Evolutionary conservation across 768 basidiomycete species (phyloP).

Genomic region (Albatrellus ellisii): DNA sequence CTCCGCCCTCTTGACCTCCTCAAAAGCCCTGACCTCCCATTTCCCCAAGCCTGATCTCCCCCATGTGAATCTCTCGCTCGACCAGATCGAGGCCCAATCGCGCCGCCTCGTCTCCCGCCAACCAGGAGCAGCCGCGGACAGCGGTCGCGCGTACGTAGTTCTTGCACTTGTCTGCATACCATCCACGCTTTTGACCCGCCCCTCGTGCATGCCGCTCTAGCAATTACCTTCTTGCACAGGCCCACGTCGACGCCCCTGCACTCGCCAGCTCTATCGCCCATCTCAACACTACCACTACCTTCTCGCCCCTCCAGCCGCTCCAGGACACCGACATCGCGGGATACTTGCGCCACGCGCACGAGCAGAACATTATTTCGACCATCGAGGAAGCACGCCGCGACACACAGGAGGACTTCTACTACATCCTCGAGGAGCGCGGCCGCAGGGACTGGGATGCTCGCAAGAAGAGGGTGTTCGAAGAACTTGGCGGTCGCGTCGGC

Average conservation of each 20-base stretch:
- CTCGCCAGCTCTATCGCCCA: conserved; percentile 74
- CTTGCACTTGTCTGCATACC: neutral
- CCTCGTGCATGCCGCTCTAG: conserved; percentile 24
- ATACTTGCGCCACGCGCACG: conserved; percentile 90
- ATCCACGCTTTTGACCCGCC: neutral
- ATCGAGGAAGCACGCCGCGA: conserved; percentile 83
- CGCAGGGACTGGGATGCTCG: conserved; percentile 81
- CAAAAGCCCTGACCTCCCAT: conserved; percentile 65
- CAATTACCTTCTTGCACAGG: conserved; percentile 87
- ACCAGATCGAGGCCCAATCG: conserved; percentile 92
- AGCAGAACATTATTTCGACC: conserved; percentile 87
- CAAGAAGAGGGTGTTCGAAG: conserved; percentile 83
- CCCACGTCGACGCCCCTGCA: conserved; percentile 86
- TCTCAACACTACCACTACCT: conserved; percentile 70
- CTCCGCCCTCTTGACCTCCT: conserved; percentile 60
- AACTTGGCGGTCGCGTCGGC: conserved; percentile 58
- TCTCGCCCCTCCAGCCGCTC: conserved; percentile 83
- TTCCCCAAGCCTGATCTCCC: conserved; percentile 74
- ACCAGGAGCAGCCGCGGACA: conserved; percentile 46
- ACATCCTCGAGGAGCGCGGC: conserved; percentile 60
- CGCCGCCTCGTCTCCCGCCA: conserved; percentile 70
- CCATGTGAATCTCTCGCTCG: conserved; percentile 77
- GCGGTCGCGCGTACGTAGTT: conserved; percentile 55
- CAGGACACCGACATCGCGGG: conserved; percentile 89
- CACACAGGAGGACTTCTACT: conserved; percentile 78